Percentiles rank a stretch among this genome's conserved stretches.
phyloP scores from a whole-genome alignment of 108 stramenopile species.

The Seminavis robusta region DNA sequence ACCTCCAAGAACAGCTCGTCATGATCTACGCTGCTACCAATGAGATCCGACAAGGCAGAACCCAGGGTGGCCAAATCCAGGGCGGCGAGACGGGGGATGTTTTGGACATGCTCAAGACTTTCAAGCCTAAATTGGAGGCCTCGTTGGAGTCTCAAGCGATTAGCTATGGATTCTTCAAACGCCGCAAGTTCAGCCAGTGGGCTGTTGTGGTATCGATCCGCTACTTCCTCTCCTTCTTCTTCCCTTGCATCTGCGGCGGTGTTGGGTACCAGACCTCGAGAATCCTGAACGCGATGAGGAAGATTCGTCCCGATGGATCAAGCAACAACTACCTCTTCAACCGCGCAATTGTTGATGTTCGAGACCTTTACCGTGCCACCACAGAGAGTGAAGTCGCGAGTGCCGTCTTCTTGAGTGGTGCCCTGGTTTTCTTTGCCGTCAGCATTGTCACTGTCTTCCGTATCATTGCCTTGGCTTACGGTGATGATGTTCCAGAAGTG shows the following conservation, averaged over 20 bases:
- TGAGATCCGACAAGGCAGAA: too few relatives aligned
- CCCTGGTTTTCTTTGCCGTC: conserved; percentile 12
- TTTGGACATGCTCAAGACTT: conserved; percentile 12
- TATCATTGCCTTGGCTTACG: conserved; percentile 4
- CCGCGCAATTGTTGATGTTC: conserved; percentile 24
- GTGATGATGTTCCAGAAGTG: background rate
- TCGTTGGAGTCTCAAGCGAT: conserved; percentile 23
- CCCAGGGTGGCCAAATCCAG: too few relatives aligned
- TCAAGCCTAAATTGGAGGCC: conserved; percentile 10
- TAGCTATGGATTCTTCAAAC: conserved; percentile 20
- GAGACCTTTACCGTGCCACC: conserved; percentile 24
- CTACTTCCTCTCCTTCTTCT: conserved; percentile 18
- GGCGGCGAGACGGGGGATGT: too few relatives aligned
- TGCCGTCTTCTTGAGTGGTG: conserved; percentile 14
- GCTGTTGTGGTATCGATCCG: conserved; percentile 4
- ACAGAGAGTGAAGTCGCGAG: conserved; percentile 17
- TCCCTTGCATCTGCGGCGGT: conserved; percentile 1
- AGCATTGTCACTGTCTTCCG: conserved; percentile 16
- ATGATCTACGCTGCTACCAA: conserved; percentile 13
- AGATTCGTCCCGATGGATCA: too few relatives aligned
- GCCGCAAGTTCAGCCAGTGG: conserved; percentile 11
- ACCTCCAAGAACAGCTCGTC: conserved; percentile 30
- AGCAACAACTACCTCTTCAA: conserved; percentile 2
- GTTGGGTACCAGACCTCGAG: too few relatives aligned
- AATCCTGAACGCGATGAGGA: too few relatives aligned